Conservation (phyloP, 2,329 filamentous ascomycete genomes). For the Diaporthe citriasiana region DNA sequence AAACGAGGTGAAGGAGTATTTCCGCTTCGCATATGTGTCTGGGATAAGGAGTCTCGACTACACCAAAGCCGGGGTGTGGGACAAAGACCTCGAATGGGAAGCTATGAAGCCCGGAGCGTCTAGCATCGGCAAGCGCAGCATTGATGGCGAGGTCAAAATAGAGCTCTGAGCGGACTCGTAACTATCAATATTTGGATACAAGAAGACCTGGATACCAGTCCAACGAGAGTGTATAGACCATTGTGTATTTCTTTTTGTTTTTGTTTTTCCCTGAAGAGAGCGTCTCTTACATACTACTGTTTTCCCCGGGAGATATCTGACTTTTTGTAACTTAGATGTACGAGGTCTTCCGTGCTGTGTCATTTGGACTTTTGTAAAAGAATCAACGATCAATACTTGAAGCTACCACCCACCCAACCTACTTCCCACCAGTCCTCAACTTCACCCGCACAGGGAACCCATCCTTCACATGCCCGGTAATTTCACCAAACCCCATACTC, state of each 20-base stretch:
- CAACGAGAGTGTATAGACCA: not conserved
- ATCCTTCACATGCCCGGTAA: constrained; percentile 33
- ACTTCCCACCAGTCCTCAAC: not conserved
- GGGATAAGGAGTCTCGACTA: constrained; percentile 78
- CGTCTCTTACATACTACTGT: not conserved
- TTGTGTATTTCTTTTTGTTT: not conserved
- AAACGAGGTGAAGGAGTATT: constrained; percentile 74
- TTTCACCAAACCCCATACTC: not conserved
- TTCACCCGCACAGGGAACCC: constrained; percentile 35
- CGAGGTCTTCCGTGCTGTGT: too few species aligned
- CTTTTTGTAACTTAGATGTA: not conserved
- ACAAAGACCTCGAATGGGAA: constrained; percentile 73
- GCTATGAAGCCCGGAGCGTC: constrained; percentile 75
- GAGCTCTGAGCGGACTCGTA: constrained; percentile 29
- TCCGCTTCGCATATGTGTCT: constrained; percentile 81
- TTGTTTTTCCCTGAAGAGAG: not conserved
- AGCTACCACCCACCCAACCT: not conserved
- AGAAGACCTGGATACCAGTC: not conserved
- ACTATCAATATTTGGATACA: not conserved
- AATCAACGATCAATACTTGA: not conserved
- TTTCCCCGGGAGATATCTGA: not conserved
- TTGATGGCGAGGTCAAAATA: constrained; percentile 41
- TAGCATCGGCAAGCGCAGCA: constrained; percentile 53
- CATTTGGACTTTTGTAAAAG: too few species aligned
- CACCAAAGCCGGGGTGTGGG: constrained; percentile 82